Base-by-base conservation (phyloP, 331 rosid genomes). In the Prunus yedoensis region DNA sequence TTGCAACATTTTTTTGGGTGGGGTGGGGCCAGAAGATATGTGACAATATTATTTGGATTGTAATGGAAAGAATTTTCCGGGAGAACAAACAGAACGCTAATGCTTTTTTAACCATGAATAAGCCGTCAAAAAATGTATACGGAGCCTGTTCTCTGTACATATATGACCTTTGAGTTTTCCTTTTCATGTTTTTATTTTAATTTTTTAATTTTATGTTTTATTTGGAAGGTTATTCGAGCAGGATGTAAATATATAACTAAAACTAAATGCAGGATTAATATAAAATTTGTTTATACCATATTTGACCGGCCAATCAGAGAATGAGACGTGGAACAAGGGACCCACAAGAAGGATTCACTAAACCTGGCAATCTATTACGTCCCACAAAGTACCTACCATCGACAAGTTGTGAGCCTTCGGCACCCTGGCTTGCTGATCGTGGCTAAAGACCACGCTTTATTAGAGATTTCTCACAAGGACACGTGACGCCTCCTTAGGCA, bases 371-470 rank as follows among this genome's bases (percentile, higher is more conserved):
- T 35, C 0, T 35, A 35, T 5, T 5, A 35, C 6, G 8, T 35
- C 38, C 38, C 8, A 35, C 38, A 35, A 35, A 35, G 8, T 35
- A 35, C 1, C 38, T 23, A 23, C 25, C 1, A 35, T 35, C 0
- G 38, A 0, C 0, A 35, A 6, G 38, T 35, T 35, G 38, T 35
- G 1, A 35, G 38, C 8, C 38, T 35, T 35, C 1, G 0, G 38
- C 38, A 35, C 38, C 38, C 0, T 32, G 1, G 0, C 5, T 0
- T 32, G 38, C 7, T 1, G 1, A 5, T 5, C 38, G 1, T 35
- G 8, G 7, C 0, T 35, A 5, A 32, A 32, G 38, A 32, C 38
- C 38, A 32, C 1, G 7, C 1, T 4, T 32, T 6, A 32, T 32
- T 32, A 35, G 38, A 35, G 1, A 35, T 35, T 35, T 35, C 38